Evolutionary conservation across 176 grass and related monocot genomes (phyloP), one percentile per base, ranked within the genome.

Genomic region (Hordeum marinum): DNA sequence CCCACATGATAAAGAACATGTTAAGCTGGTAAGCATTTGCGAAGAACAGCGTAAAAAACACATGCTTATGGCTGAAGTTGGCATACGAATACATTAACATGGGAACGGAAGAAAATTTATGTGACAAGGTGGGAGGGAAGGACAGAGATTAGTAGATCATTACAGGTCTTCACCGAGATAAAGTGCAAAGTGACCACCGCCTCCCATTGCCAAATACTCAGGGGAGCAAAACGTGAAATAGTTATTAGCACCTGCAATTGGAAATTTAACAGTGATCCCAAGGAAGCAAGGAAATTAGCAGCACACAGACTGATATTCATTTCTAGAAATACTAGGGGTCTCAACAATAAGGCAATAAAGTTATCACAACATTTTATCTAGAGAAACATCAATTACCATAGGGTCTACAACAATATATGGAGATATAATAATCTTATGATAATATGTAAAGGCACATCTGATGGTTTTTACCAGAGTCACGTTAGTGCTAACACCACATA

Each of bases 91-190:
- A 79, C 24, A 32, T 46, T 2, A 34, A 88, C 31, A 80, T 65
- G 68, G 58, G 18, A 31, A 23, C 23, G 17, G 52, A 76, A 59
- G 13, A 14, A 35, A 82, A 20, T 64, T 72, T 27, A 26, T 21
- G 42, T 55, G 18, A 71, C 1, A 60, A 23, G 3, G 68, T 86
- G 55, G 58, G 52, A 72, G 21, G 41, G 84, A 66, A 57, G 72
- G 45, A 18, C 4, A 83, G 43, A 61, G 58, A 48, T 94, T 80
- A 98, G 72, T 68, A 41, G 58, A 79, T 94, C 83, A 99, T 94
- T 85, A 99, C 96, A 99, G 91, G 82, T 96, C 91, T 81, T 85
- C 91, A 77, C 89, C 93, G 9, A 99, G 90, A 85, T 99, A 96
- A 63, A 99, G 93, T 24, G 93, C 93, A 63, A 99, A 99, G 75